Evolutionary conservation across 73 alveolate genomes (phyloP).

Genomic region (Effrenium voratum): DNA sequence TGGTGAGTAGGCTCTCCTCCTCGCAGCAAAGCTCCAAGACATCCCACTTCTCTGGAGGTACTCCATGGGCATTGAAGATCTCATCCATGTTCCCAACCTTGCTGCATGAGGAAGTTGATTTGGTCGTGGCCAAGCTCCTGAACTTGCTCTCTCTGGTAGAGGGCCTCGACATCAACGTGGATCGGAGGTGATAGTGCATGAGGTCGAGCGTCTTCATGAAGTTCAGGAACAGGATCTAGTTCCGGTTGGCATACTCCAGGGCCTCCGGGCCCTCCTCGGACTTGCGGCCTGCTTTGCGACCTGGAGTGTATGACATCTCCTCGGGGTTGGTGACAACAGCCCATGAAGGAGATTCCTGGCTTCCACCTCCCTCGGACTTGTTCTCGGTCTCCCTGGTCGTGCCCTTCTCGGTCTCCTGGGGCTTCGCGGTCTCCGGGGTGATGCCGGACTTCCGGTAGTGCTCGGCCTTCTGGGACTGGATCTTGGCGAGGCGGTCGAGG

Average conservation of each 20-base stretch:
- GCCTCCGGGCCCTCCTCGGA: not conserved
- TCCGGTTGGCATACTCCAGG: not conserved
- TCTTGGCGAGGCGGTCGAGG: not conserved
- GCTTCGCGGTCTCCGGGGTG: not conserved
- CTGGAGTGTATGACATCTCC: not conserved
- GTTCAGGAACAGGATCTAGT: not conserved
- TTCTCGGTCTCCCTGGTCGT: not conserved
- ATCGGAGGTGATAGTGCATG: not conserved
- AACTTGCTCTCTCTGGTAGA: too few relatives aligned
- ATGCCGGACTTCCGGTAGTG: not conserved
- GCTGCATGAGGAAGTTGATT: not conserved
- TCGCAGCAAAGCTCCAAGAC: conserved; percentile 49
- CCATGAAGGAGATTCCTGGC: not conserved
- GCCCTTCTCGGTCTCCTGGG: not conserved
- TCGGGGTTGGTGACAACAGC: not conserved
- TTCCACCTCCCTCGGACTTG: not conserved
- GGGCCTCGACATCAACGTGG: not conserved
- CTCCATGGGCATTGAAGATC: not conserved
- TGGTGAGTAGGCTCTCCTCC: not conserved
- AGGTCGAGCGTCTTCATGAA: not conserved
- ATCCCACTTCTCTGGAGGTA: not conserved
- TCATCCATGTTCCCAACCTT: too few relatives aligned
- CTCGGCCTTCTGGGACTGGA: not conserved
- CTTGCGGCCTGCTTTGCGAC: not conserved
- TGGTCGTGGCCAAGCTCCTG: not conserved